These are phyloP conservation scores for Euphorbia lathyris DNA, from an alignment of 345 rosid species.

Conservation along the genomic window DNA sequence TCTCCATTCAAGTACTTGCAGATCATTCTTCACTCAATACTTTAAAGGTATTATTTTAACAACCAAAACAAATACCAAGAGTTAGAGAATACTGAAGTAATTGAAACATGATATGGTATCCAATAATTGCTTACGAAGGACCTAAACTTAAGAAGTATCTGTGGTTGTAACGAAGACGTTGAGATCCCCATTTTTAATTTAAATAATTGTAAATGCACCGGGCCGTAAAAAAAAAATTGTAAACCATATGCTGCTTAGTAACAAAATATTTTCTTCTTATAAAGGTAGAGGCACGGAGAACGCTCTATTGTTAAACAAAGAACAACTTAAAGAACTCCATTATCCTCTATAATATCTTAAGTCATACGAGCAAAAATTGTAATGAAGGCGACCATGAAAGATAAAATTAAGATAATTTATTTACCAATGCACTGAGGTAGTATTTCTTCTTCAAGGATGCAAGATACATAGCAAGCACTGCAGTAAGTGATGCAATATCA, in stretches of 20 bases:
- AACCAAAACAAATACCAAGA: no score
- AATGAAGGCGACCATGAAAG: neutral
- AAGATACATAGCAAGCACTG: slow-evolving; percentile 86
- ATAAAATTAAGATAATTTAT: slow-evolving; percentile 18
- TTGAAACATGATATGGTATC: no score
- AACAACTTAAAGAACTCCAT: neutral
- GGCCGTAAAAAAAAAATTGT: no score
- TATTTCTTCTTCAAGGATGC: slow-evolving; percentile 70
- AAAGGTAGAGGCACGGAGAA: no score
- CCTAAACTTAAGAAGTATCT: no score
- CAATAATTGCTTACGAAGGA: no score
- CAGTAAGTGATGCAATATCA: slow-evolving; percentile 83
- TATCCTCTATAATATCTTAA: neutral
- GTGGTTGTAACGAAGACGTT: no score
- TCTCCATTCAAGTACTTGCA: neutral
- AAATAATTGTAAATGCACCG: no score
- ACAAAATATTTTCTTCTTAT: no score
- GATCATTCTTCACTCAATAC: neutral
- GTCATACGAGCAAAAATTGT: neutral
- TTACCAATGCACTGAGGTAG: slow-evolving; percentile 76
- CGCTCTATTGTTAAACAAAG: neutral
- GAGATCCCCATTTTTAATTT: no score
- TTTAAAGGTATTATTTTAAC: neutral
- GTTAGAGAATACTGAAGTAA: no score
- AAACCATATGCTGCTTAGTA: no score